Evolutionary conservation across 805 yeast genomes (phyloP).

Genomic region (Yarrowia sp.): DNA sequence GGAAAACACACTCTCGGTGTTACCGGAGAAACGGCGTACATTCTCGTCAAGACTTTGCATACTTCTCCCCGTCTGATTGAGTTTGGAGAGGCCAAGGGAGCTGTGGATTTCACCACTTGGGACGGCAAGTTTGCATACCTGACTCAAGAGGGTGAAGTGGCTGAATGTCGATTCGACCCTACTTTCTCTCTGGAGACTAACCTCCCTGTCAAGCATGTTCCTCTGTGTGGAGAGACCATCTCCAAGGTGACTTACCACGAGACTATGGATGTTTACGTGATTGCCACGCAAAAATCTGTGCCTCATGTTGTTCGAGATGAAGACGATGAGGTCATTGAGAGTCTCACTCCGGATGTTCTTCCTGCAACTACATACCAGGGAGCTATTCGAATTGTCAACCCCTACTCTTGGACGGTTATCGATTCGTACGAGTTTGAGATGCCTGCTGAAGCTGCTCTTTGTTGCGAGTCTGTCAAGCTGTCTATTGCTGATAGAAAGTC

Average conservation of each 20-base stretch:
- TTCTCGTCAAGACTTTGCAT: constrained; percentile 20
- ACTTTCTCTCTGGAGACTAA: constrained; percentile 56
- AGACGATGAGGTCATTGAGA: constrained; percentile 64
- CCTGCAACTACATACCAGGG: constrained; percentile 61
- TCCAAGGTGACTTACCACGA: constrained; percentile 70
- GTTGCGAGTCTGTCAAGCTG: constrained; percentile 53
- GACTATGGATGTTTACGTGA: constrained; percentile 56
- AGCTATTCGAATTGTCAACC: constrained; percentile 62
- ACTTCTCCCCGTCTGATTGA: constrained; percentile 23
- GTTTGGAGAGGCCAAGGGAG: constrained; percentile 14
- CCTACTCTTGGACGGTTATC: constrained; percentile 71
- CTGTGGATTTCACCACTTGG: constrained; percentile 3
- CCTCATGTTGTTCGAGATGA: constrained; percentile 70
- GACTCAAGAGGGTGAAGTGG: constrained; percentile 7
- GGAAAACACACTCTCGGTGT: constrained; percentile 11
- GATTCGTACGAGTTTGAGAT: constrained; percentile 65
- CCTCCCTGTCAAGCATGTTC: constrained; percentile 32
- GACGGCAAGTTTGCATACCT: constrained; percentile 15
- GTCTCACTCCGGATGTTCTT: constrained; percentile 50
- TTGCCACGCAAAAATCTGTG: constrained; percentile 57
- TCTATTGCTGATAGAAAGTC: constrained; percentile 42
- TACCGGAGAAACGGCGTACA: constrained; percentile 4
- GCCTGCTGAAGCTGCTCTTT: constrained; percentile 59
- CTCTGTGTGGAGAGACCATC: constrained; percentile 57
- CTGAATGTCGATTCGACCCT: constrained; percentile 52